Base-by-base conservation (phyloP, 306 rosid species). In the Ceratonia siliqua region DNA sequence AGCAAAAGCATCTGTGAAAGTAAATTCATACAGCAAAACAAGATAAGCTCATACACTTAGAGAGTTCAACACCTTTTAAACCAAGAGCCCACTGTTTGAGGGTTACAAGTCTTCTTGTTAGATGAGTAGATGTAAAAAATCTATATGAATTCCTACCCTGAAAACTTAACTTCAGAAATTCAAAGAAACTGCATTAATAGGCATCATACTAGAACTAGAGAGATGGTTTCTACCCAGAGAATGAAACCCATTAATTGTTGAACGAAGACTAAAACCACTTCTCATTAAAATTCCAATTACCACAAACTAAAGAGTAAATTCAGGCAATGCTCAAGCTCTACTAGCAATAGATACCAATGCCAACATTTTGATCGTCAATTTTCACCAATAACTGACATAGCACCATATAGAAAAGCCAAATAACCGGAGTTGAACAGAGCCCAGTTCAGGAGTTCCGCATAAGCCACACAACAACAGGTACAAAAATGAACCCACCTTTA, bases 401-500 rank as follows among this genome's bases (percentile, higher is more conserved):
- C n/a, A 6, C 67, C 10, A 7, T 7, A 32, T 0, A 53, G 18
- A 56, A 27, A 25, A 56, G 22, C 9, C 28, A 5, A 30, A 58
- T 2, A 49, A 70, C 21, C 18, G 20, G 24, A 55, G 27, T 24
- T 45, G 1, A 65, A 5, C 15, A 20, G 9, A 59, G 20, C 38
- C n/a, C 24, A 46, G 49, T 22, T 74, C 50, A 67, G 42, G 56
- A 28, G 28, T 41, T 3, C 38, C 32, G 11, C 49, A 35, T 1
- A 50, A 32, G 35, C 1, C 65, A 8, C 2, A 8, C 4, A 48
- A 62, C 28, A 17, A n/a, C 1, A 52, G 41, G 6, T 6, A 14
- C 1, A 45, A 0, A 18, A 8, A 9, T 8, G 15, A 8, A 11
- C n/a, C 62, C 27, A 91, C 99, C 94, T 87, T 84, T 92, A 64